Evolutionary conservation across 176 grass and related monocot genomes (phyloP), one percentile per base, ranked within the genome.

Genomic region (Musa beccarii): DNA sequence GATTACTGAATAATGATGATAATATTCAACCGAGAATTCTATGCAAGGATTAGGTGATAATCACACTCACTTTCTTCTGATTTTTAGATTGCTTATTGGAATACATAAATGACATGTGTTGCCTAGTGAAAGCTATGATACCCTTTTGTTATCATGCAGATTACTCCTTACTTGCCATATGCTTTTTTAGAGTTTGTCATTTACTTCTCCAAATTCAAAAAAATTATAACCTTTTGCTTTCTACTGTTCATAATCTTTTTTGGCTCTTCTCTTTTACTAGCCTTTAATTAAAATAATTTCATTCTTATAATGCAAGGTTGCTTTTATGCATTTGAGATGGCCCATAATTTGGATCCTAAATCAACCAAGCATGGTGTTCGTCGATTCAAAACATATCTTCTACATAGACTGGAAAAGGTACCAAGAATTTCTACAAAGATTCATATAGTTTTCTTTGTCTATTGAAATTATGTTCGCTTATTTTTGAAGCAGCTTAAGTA

Each of bases 331-430:
- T 92, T 99, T 76, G 95, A 99, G 84, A 89, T 89, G 81, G 91
- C 83, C 53, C 95, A 95, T 77, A 79, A 21, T 7, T 69, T 89
- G 85, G 91, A 99, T 84, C 88, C 79, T 29, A 84, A 23, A 50
- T 94, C 95, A 53, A 23, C 52, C 19, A 86, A 83, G 1, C 84
- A 91, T 53, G 95, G 95, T 26, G 91, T 89, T 51, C 81, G 91
- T 6, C 95, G 94, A 51, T 99, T 95, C 72, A 99, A 99, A 84
- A 99, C 96, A 10, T 99, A 99, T 83, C 83, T 99, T 9, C 55
- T 95, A 54, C 91, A 94, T 73, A 87, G 85, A 74, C 96, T 99
- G 15, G 86, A 91, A 75, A 91, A 88, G 95, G 95, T 98, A 87
- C 50, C 12, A 9, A 55, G 13, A 56, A 23, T 54, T 55, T 16